A percentile compares a stretch with the other conserved stretches of the same genome.
Evolutionary conservation across 768 basidiomycete genomes (phyloP).

Genomic region (Rhizopogon roseolus): DNA sequence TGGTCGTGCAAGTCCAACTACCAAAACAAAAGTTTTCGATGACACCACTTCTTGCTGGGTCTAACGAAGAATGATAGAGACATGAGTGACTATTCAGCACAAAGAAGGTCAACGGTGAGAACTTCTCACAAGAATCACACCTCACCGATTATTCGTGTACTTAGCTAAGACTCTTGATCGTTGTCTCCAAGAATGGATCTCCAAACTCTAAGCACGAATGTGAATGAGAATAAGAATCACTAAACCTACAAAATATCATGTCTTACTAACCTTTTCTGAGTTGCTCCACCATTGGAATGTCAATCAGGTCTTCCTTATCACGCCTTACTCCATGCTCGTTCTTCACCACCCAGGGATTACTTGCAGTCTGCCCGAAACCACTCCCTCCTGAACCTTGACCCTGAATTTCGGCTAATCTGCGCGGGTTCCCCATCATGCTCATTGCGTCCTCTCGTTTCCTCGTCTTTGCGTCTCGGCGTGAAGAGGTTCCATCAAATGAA

Average conservation of each 20-base stretch:
- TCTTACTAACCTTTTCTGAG: constrained; percentile 46
- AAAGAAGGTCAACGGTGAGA: background rate
- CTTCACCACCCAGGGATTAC: constrained; percentile 20
- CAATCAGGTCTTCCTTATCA: constrained; percentile 55
- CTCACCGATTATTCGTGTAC: constrained; percentile 7
- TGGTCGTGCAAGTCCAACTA: background rate
- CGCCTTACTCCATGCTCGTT: constrained; percentile 38
- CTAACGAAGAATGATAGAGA: background rate
- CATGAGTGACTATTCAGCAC: background rate
- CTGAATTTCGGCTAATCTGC: constrained; percentile 21
- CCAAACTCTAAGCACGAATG: background rate
- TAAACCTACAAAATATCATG: background rate
- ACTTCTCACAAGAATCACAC: background rate
- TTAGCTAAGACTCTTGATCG: constrained; percentile 22
- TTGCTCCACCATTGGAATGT: constrained; percentile 43
- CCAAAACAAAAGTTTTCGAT: background rate
- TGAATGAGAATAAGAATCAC: background rate
- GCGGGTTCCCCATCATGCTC: constrained; percentile 14
- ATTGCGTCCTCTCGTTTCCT: constrained; percentile 43
- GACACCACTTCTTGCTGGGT: background rate
- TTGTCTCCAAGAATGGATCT: constrained; percentile 46
- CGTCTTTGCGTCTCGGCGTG: constrained; percentile 46
- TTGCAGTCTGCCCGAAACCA: constrained; percentile 7
- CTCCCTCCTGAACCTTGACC: constrained; percentile 6
- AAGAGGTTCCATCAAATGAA: constrained; percentile 34